Conservation (phyloP, 1,139 yeast genomes). For the Yamadazyma dendronema region DNA sequence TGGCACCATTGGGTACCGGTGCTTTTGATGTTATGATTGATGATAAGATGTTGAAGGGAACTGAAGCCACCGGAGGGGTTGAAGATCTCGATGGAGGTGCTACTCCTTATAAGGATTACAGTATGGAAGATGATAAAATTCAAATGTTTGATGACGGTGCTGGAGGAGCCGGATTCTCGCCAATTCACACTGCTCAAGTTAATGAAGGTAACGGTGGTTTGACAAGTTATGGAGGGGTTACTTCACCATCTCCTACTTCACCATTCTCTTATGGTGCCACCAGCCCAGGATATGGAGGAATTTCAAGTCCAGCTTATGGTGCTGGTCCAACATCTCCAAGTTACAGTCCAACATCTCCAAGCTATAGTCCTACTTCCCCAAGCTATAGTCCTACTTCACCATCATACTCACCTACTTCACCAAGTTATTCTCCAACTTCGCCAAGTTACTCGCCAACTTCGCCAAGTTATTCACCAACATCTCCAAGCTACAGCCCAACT, state of each 20-base stretch:
- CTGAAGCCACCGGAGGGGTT: conserved; percentile 20
- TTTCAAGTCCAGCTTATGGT: conserved; percentile 53
- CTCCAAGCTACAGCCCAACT: conserved; percentile 63
- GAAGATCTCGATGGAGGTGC: conserved; percentile 80
- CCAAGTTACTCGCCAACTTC: conserved; percentile 75
- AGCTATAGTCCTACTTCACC: conserved; percentile 50
- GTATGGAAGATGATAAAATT: conserved; percentile 73
- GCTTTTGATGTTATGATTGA: conserved; percentile 95
- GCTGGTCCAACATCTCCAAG: conserved; percentile 39
- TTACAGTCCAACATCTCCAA: conserved; percentile 70
- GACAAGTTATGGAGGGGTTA: conserved; percentile 82
- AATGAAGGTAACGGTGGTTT: conserved; percentile 80
- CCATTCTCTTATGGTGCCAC: conserved; percentile 63
- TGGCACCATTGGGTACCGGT: conserved; percentile 99
- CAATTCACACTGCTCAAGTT: conserved; percentile 84
- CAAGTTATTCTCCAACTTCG: conserved; percentile 62
- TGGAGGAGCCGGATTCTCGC: conserved; percentile 91
- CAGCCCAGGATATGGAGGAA: conserved; percentile 57
- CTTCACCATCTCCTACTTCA: conserved; percentile 54
- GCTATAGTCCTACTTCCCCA: conserved; percentile 75
- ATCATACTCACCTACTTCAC: conserved; percentile 54
- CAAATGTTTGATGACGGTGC: conserved; percentile 73
- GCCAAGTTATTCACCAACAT: conserved; percentile 67
- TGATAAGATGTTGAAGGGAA: conserved; percentile 75
- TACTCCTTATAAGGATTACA: conserved; percentile 85